Evolutionary conservation across 352 stramenopile genomes (phyloP).

Genomic region (Aphanomyces stellatus): DNA sequence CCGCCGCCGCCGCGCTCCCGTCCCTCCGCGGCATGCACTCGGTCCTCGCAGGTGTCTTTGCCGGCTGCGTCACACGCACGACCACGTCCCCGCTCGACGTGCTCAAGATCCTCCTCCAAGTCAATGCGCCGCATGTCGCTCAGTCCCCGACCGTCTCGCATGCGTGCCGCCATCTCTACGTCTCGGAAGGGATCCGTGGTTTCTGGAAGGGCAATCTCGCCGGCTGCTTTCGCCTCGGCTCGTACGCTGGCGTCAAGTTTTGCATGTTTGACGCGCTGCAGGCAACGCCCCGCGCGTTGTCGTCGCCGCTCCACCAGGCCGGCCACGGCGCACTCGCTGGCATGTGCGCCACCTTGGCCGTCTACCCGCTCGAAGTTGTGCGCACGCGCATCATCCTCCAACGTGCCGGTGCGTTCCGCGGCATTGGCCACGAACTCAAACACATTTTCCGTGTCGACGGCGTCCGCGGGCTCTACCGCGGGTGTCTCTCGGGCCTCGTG

Average conservation of each 20-base stretch:
- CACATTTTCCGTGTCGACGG: slow-evolving; percentile 56
- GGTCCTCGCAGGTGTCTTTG: slow-evolving; percentile 60
- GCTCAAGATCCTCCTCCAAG: slow-evolving; percentile 80
- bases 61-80: slow-evolving; percentile 69
- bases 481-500: slow-evolving; percentile 48
- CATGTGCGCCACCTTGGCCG: slow-evolving; percentile 59
- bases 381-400: slow-evolving; percentile 74
- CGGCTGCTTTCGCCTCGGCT: slow-evolving; percentile 63
- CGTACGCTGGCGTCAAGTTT: slow-evolving; percentile 76
- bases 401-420: slow-evolving; percentile 26
- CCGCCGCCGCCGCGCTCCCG: background rate
- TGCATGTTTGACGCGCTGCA: slow-evolving; percentile 69
- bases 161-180: slow-evolving; percentile 36
- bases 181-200: slow-evolving; percentile 48
- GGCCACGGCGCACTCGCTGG: slow-evolving; percentile 50
- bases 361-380: slow-evolving; percentile 76
- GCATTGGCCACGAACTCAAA: slow-evolving; percentile 42
- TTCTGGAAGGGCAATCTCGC: slow-evolving; percentile 76
- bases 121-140: slow-evolving; percentile 18
- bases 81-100: slow-evolving; percentile 75
- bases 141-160: background rate
- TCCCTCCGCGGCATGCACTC: slow-evolving; percentile 40
- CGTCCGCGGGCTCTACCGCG: slow-evolving; percentile 57
- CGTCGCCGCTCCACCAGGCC: slow-evolving; percentile 40
- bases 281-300: slow-evolving; percentile 24